A percentile compares a stretch with the other conserved stretches of the same genome.
phyloP scores from a whole-genome alignment of 2,329 filamentous ascomycete genomes.

The Fusarium sp. region DNA sequence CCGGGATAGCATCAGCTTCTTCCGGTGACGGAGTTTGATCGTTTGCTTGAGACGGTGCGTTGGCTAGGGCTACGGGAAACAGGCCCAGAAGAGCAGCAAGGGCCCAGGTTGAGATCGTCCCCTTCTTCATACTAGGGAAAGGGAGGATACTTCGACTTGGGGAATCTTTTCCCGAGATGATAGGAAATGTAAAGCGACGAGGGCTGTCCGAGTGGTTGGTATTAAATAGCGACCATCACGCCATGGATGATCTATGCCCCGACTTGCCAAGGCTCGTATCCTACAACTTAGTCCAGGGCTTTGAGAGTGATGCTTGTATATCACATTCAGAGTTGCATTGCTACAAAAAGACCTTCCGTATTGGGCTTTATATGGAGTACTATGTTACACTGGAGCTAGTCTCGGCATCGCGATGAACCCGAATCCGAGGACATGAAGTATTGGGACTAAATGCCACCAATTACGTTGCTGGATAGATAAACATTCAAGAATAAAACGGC shows the following conservation, averaged over 20 bases:
- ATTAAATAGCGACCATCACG: neutral
- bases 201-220: neutral
- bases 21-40: neutral
- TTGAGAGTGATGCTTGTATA: neutral
- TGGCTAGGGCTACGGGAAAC: neutral
- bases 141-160: neutral
- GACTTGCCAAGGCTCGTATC: neutral
- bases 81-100: neutral
- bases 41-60: neutral
- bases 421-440: neutral
- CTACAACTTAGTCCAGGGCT: neutral
- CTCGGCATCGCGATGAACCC: neutral
- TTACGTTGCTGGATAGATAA: neutral
- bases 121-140: neutral
- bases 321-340: neutral
- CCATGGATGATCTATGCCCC: neutral
- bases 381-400: neutral
- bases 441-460: neutral
- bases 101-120: neutral
- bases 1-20: neutral
- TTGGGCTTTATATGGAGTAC: neutral
- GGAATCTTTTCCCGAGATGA: neutral
- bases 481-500: neutral
- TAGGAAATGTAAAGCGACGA: neutral
- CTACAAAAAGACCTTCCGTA: neutral